Base-by-base conservation (phyloP, 2,329 filamentous ascomycete species). In the Curvularia sp. region DNA sequence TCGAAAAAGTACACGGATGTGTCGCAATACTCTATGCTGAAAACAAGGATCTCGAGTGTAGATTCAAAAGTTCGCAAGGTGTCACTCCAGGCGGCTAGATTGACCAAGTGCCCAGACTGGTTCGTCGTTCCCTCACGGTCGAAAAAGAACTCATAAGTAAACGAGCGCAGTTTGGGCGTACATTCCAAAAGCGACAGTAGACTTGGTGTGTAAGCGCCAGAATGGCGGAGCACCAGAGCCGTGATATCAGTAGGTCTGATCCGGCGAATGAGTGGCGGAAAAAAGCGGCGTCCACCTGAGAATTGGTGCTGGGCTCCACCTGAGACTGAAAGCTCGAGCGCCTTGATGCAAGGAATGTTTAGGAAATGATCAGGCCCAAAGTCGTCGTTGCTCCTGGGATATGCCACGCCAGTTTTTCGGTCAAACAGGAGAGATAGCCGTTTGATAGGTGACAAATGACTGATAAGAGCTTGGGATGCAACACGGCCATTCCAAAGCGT, bases 61-160 rank as follows among this genome's bases (percentile, higher is more conserved):
- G 44, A 28, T 26, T 55, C 47, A 15, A 66, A 55, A 0, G 44
- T 20, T 3, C 12, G 55, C 10, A 73, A 53, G 15, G 56, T 33
- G 5, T 63, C 57, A 20, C 31, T 68, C 69, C 66, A 74, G 0
- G 61, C 50, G 4, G 62, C 50, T 1, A 72, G 54, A 22, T 61
- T 31, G 4, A 74, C 53, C 57, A 66, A 63, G 24, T 41, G 39
- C 3, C 57, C 43, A n/a, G 43, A 53, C 13, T 47, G 42, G 15
- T 5, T 10, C n/a, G 20, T n/a, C 5, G 33, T 49, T 20, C 60
- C 53, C n/a, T 58, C 53, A 22, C 55, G 44, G 24, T 70, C 62
- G 38, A 64, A 67, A n/a, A 57, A 62, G 12, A 70, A 58, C 24
- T 74, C 70, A 39, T 61, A 72, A 3, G 66, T 68, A 3, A 74